Evolutionary conservation across 441 rosid species (phyloP).

Genomic region (Adansonia grandidieri): DNA sequence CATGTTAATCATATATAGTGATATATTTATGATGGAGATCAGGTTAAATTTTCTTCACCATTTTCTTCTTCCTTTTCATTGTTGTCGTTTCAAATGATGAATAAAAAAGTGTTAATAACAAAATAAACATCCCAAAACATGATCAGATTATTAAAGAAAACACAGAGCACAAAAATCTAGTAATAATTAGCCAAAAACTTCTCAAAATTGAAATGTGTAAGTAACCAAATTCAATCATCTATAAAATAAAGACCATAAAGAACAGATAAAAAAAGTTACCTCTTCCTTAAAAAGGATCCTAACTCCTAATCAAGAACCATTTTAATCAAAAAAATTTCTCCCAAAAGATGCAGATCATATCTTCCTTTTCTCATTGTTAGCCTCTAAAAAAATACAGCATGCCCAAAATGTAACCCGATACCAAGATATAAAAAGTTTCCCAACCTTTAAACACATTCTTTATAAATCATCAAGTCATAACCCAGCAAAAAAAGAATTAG

Average conservation of each 20-base stretch:
- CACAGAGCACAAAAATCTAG: background rate
- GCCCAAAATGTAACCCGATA: background rate
- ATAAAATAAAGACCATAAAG: background rate
- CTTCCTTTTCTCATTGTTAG: background rate
- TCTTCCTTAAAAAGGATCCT: background rate
- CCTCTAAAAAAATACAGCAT: constrained; percentile 3
- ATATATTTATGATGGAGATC: background rate
- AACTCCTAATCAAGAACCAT: background rate
- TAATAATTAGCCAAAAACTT: background rate
- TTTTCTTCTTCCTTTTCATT: background rate
- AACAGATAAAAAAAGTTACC: constrained; percentile 1
- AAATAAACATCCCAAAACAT: constrained; percentile 3
- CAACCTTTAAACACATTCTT: background rate
- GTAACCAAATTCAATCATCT: background rate
- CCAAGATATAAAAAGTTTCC: background rate
- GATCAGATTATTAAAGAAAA: background rate
- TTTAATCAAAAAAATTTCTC: background rate
- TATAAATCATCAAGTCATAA: background rate
- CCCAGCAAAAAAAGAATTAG: background rate
- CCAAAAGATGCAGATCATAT: background rate
- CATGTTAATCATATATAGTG: background rate
- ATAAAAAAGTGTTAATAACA: background rate
- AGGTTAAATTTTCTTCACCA: background rate
- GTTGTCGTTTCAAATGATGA: background rate
- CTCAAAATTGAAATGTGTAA: background rate